These are phyloP conservation scores for peach (Prunus persica) DNA, from an alignment of 306 rosid genomes.

Conservation along the genomic window Prunus_persica_NCBIv2 NC_034014.1:26311001-26311500, in stretches of 20 bases:
- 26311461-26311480: not conserved
- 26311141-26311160: not conserved
- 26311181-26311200: not conserved
- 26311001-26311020: conserved; percentile 73
- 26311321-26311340: no score
- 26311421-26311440: no score
- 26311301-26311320: no score
- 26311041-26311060: conserved; percentile 88
- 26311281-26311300: no score
- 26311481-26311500: not conserved
- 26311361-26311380: no score
- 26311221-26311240: not conserved
- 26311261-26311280: no score
- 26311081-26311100: conserved; percentile 94
- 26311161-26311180: not conserved
- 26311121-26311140: conserved; percentile 79
- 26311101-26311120: conserved; percentile 93
- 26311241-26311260: no score
- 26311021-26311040: conserved; percentile 45
- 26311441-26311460: not conserved
- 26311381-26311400: no score
- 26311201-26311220: not conserved
- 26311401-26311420: no score
- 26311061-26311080: conserved; percentile 83
- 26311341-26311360: no score